Evolutionary conservation across 139 green algal genomes (phyloP).

Genomic region (Eudorina sp.): DNA sequence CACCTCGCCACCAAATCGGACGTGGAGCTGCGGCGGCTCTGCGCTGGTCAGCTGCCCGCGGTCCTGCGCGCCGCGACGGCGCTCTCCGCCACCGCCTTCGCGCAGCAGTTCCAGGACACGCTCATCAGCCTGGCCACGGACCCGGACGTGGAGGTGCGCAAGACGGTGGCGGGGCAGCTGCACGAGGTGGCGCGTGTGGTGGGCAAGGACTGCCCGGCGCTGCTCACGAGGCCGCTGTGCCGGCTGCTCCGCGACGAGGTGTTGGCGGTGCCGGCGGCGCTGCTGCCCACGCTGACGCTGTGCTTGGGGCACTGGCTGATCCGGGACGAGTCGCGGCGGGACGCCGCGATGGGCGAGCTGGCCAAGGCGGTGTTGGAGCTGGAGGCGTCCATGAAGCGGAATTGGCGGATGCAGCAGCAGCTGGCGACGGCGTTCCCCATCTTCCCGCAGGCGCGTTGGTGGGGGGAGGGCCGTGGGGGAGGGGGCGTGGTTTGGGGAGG

Average conservation of each 20-base stretch:
- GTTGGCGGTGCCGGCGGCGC: conserved; percentile 53
- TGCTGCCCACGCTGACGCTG: conserved; percentile 55
- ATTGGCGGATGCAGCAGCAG: conserved; percentile 67
- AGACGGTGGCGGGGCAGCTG: conserved; percentile 52
- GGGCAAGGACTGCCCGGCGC: conserved; percentile 54
- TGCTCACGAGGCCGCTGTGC: conserved; percentile 67
- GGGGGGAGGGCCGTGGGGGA: too few relatives aligned
- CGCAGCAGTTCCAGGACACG: conserved; percentile 65
- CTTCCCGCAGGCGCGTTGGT: conserved; percentile 53
- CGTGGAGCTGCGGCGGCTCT: conserved; percentile 57
- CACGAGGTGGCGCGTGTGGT: conserved; percentile 57
- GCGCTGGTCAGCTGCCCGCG: conserved; percentile 51
- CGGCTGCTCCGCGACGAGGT: conserved; percentile 67
- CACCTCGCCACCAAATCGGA: conserved; percentile 62
- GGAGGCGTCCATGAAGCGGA: conserved; percentile 48
- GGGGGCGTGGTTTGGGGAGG: too few relatives aligned
- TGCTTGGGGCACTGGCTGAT: conserved; percentile 44
- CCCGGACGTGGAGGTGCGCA: conserved; percentile 56
- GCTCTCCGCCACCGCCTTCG: conserved; percentile 47
- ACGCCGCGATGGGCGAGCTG: conserved; percentile 59
- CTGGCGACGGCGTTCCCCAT: conserved; percentile 59
- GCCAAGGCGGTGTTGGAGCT: conserved; percentile 65
- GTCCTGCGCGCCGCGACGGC: conserved; percentile 41
- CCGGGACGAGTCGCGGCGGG: conserved; percentile 49
- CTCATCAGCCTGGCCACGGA: conserved; percentile 60